Conservation (phyloP, 1,284 basidiomycete genomes). For the Apiotrichum siamense region DNA sequence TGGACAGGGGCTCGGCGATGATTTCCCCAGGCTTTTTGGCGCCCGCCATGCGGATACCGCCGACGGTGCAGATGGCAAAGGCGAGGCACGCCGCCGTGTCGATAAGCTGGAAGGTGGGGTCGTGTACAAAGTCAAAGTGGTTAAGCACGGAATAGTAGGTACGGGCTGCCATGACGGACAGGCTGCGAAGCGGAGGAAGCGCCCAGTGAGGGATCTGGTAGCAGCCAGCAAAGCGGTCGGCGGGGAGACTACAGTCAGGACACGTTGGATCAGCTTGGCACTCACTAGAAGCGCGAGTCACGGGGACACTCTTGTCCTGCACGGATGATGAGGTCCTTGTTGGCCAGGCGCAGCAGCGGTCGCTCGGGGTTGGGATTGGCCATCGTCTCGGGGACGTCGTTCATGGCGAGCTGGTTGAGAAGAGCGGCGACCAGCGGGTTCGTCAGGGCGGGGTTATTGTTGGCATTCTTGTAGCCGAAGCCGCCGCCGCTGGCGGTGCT, state of each 20-base stretch:
- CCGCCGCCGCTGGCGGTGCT: not conserved
- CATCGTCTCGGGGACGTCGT: slow-evolving; percentile 38
- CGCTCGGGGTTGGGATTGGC: slow-evolving; percentile 43
- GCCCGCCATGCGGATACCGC: slow-evolving; percentile 31
- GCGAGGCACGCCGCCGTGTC: slow-evolving; percentile 47
- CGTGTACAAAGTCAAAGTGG: slow-evolving; percentile 48
- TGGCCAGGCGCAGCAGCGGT: slow-evolving; percentile 37
- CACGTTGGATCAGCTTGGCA: not conserved
- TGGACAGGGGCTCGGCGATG: not conserved
- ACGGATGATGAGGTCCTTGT: slow-evolving; percentile 12
- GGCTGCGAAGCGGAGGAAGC: slow-evolving; percentile 43
- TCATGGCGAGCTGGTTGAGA: slow-evolving; percentile 34
- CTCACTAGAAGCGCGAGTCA: slow-evolving; percentile 18
- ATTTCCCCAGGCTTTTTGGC: slow-evolving; percentile 1
- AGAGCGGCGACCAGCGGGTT: slow-evolving; percentile 25
- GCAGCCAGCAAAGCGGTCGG: slow-evolving; percentile 46
- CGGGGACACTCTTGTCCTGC: slow-evolving; percentile 12
- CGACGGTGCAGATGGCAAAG: slow-evolving; percentile 50
- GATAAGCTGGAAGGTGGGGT: slow-evolving; percentile 47
- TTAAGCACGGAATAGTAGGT: slow-evolving; percentile 47
- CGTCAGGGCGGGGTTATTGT: slow-evolving; percentile 3
- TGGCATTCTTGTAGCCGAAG: not conserved
- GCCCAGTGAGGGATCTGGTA: slow-evolving; percentile 50
- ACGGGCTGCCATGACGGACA: slow-evolving; percentile 46
- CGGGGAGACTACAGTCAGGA: slow-evolving; percentile 26